Evolutionary conservation across 805 yeast species (phyloP).

Genomic region (Cyberlindnera euphorbiae): DNA sequence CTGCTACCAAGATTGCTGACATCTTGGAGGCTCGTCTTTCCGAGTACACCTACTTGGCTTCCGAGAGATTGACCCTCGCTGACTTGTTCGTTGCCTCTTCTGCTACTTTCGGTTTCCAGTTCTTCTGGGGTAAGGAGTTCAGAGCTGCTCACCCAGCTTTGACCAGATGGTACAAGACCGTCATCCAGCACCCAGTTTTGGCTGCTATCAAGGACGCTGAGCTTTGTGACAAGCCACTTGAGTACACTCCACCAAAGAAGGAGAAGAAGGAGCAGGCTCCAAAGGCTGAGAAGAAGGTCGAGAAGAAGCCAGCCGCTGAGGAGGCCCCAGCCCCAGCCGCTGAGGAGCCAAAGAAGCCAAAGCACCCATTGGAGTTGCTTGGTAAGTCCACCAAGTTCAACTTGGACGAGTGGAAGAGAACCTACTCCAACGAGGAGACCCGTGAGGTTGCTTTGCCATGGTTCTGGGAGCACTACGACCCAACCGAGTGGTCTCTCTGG

Average conservation of each 20-base stretch:
- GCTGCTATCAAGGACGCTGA: slow-evolving; percentile 46
- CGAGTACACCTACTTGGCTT: slow-evolving; percentile 62
- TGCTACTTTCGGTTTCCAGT: slow-evolving; percentile 49
- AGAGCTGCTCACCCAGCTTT: slow-evolving; percentile 56
- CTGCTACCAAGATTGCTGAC: slow-evolving; percentile 32
- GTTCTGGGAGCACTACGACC: slow-evolving; percentile 96
- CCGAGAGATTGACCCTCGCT: slow-evolving; percentile 62
- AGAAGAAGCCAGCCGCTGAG: slow-evolving; percentile 30
- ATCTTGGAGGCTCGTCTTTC: slow-evolving; percentile 54
- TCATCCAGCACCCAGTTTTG: slow-evolving; percentile 41
- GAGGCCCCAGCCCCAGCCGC: slow-evolving; percentile 36
- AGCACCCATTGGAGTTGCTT: slow-evolving; percentile 86
- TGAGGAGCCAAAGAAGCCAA: slow-evolving; percentile 70
- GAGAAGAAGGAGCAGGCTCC: slow-evolving; percentile 36
- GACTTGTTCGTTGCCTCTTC: slow-evolving; percentile 53
- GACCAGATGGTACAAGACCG: slow-evolving; percentile 69
- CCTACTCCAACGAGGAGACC: slow-evolving; percentile 95
- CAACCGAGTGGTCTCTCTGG: slow-evolving; percentile 92
- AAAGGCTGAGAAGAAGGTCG: slow-evolving; percentile 28
- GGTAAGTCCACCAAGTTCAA: slow-evolving; percentile 64
- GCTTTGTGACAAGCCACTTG: slow-evolving; percentile 62
- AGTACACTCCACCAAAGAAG: slow-evolving; percentile 72
- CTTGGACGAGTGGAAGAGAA: slow-evolving; percentile 93
- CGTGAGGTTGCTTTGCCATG: slow-evolving; percentile 91
- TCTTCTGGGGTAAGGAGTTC: slow-evolving; percentile 62